phyloP scores from a whole-genome alignment of 2,329 filamentous ascomycete genomes.

The Penicillium sp. region DNA sequence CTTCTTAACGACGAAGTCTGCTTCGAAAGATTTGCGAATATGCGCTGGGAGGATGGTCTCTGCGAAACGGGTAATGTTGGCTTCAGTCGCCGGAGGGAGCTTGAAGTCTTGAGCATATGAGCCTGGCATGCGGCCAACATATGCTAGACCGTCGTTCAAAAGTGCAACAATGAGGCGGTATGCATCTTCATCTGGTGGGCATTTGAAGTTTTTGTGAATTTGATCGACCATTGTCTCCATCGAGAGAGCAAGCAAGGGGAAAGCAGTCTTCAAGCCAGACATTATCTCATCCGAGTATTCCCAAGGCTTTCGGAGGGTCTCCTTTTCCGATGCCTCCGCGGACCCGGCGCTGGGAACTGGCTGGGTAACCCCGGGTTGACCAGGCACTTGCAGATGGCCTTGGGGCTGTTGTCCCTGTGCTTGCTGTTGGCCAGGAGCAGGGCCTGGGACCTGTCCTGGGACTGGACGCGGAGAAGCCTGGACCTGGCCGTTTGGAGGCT shows the following conservation, averaged over 20 bases:
- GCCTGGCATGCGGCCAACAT: constrained; percentile 78
- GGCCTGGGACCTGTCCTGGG: constrained; percentile 11
- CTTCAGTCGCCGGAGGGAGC: constrained; percentile 81
- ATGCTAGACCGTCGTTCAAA: constrained; percentile 89
- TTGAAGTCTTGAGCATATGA: constrained; percentile 90
- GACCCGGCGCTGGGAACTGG: constrained; percentile 14
- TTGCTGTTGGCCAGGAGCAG: constrained; percentile 27
- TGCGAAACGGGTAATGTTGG: constrained; percentile 92
- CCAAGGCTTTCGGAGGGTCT: constrained; percentile 72
- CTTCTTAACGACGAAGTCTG: constrained; percentile 92
- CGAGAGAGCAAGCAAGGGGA: constrained; percentile 87
- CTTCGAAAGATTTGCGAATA: constrained; percentile 92
- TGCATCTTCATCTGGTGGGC: constrained; percentile 94
- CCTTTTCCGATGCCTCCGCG: constrained; percentile 33
- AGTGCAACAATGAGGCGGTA: constrained; percentile 96
- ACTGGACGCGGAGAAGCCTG: constrained; percentile 18
- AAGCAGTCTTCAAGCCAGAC: constrained; percentile 91
- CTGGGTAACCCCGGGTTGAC: constrained; percentile 22
- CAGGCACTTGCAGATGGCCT: constrained; percentile 25
- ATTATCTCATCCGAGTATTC: constrained; percentile 95
- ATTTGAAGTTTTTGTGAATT: constrained; percentile 98
- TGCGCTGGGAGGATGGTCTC: constrained; percentile 92
- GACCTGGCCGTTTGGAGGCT: constrained; percentile 9
- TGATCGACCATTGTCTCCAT: constrained; percentile 99
- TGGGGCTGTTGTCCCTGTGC: constrained; percentile 15